A percentile compares a stretch with the other conserved stretches of the same genome.
phyloP scores from a whole-genome alignment of 2,329 filamentous ascomycete species.

The Davidsoniella virescens region DNA sequence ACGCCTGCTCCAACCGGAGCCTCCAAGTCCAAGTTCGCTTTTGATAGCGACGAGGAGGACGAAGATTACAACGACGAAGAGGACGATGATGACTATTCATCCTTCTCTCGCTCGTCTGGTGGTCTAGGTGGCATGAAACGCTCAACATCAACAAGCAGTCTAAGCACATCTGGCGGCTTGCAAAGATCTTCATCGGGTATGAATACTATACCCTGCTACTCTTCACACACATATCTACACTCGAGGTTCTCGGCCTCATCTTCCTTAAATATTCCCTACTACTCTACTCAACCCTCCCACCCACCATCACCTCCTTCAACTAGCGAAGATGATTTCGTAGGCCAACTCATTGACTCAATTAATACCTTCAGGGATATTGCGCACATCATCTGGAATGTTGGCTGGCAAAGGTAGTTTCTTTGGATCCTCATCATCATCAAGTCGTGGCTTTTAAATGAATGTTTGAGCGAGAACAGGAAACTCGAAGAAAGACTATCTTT shows the following conservation, averaged over 20 bases:
- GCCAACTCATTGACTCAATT: slow-evolving; percentile 66
- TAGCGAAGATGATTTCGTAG: slow-evolving; percentile 50
- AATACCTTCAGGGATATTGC: slow-evolving; percentile 56
- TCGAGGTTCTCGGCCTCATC: background rate
- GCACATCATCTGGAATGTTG: slow-evolving; percentile 57
- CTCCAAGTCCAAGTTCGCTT: slow-evolving; percentile 13
- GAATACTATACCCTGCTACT: slow-evolving; percentile 62
- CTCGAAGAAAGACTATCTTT: background rate
- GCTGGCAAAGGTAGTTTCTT: slow-evolving; percentile 36
- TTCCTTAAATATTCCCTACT: background rate
- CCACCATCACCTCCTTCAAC: slow-evolving; percentile 2
- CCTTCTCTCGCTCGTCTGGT: slow-evolving; percentile 6
- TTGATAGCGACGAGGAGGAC: slow-evolving; percentile 4
- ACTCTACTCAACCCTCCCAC: no score
- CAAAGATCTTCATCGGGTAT: slow-evolving; percentile 71
- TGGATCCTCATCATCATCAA: background rate
- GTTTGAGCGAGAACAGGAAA: background rate
- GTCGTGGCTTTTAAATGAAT: slow-evolving; percentile 1
- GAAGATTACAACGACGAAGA: slow-evolving; percentile 6
- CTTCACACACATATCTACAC: slow-evolving; percentile 39
- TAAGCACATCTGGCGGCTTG: slow-evolving; percentile 45
- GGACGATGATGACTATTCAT: slow-evolving; percentile 19
- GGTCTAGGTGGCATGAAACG: slow-evolving; percentile 24
- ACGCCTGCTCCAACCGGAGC: slow-evolving; percentile 14
- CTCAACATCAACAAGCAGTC: slow-evolving; percentile 31